These are phyloP conservation scores for Ascochyta pisi DNA, from an alignment of 2,329 filamentous ascomycete species.

Conservation along the genomic window DNA sequence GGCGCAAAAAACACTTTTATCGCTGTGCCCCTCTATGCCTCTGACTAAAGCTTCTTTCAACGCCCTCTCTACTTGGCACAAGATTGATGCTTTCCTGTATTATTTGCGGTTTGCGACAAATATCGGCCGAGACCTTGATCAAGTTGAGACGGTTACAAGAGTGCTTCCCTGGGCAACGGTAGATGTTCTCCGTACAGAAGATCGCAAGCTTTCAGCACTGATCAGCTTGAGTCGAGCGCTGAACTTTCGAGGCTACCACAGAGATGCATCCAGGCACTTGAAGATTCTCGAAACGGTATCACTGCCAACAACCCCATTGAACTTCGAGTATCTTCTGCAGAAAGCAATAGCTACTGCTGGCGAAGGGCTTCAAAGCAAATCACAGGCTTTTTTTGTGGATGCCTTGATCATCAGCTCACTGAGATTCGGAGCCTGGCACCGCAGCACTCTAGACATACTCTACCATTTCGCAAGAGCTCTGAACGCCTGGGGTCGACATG, in stretches of 20 bases:
- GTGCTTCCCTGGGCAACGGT: not conserved
- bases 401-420: not conserved
- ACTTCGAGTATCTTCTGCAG: not conserved
- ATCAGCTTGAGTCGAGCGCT: not conserved
- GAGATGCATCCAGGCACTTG: not conserved
- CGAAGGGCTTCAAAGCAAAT: not conserved
- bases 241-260: not conserved
- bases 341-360: not conserved
- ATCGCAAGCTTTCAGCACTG: not conserved
- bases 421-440: not conserved
- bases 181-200: not conserved
- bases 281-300: not conserved
- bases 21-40: not conserved
- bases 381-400: not conserved
- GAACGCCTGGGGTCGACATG: not conserved
- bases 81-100: conserved; percentile 1
- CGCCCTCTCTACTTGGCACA: not conserved
- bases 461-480: not conserved
- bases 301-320: not conserved
- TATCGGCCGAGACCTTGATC: not conserved
- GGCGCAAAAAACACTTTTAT: not conserved
- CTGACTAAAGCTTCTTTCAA: not conserved
- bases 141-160: not conserved
- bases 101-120: not conserved
- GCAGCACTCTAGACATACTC: not conserved